Conservation (phyloP, 257 asterid genomes). For the Anisodus acutangulus region DNA sequence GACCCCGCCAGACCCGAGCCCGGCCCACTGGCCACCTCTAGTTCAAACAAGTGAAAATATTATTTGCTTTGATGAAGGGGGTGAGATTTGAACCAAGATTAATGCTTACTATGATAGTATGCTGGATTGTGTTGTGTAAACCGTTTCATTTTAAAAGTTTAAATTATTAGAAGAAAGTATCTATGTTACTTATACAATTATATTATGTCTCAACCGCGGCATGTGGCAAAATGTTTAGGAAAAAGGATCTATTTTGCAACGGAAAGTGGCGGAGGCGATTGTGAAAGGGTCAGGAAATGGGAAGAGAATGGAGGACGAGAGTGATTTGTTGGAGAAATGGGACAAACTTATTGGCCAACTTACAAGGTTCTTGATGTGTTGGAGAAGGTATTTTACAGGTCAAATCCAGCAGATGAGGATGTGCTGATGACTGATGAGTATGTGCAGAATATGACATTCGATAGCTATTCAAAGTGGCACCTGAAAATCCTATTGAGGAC, state of each 20-base stretch:
- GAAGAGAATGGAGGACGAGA: conserved; percentile 74
- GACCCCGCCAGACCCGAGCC: no score
- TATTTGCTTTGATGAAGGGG: no score
- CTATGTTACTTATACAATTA: no score
- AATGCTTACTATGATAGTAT: no score
- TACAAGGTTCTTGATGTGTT: conserved; percentile 52
- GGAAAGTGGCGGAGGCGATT: conserved; percentile 85
- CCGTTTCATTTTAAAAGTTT: no score
- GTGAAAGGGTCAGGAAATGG: conserved; percentile 86
- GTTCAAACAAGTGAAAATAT: no score
- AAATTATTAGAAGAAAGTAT: no score
- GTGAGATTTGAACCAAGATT: no score
- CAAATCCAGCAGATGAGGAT: conserved; percentile 60
- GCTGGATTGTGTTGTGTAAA: no score
- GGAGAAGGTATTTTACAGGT: conserved; percentile 52
- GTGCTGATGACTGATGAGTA: conserved; percentile 29
- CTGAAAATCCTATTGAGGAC: conserved; percentile 87
- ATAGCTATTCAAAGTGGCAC: conserved; percentile 77
- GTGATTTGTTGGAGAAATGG: conserved; percentile 44
- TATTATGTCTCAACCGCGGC: no score
- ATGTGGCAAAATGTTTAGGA: conserved; percentile 80
- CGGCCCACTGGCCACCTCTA: no score
- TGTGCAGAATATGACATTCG: conserved; percentile 90
- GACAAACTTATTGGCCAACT: conserved; percentile 70
- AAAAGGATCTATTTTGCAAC: conserved; percentile 88